phyloP scores from a whole-genome alignment of 805 yeast genomes.

The Wickerhamomyces tratensis region DNA sequence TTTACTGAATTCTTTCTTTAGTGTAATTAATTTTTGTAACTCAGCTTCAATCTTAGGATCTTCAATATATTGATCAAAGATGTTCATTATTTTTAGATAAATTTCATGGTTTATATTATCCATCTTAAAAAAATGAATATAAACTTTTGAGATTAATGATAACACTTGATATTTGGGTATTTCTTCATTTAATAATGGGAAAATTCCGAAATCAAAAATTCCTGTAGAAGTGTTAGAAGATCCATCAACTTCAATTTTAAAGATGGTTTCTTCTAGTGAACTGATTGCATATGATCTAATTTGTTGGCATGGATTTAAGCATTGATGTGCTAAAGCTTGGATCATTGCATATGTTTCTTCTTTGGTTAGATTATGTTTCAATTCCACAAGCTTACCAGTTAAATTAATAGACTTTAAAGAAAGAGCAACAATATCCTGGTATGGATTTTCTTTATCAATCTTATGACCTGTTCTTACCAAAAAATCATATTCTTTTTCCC shows the following conservation, averaged over 20 bases:
- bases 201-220: slow-evolving; percentile 62
- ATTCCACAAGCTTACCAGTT: slow-evolving; percentile 40
- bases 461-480: slow-evolving; percentile 33
- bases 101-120: slow-evolving; percentile 27
- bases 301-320: slow-evolving; percentile 80
- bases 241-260: slow-evolving; percentile 22
- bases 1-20: slow-evolving; percentile 24
- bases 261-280: slow-evolving; percentile 40
- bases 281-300: slow-evolving; percentile 58
- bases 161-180: slow-evolving; percentile 64
- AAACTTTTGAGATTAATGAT: slow-evolving; percentile 56
- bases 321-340: slow-evolving; percentile 82
- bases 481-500: slow-evolving; percentile 54
- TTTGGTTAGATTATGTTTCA: slow-evolving; percentile 21
- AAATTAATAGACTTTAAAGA: slow-evolving; percentile 55
- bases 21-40: slow-evolving; percentile 26
- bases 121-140: slow-evolving; percentile 34
- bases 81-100: slow-evolving; percentile 25
- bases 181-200: slow-evolving; percentile 62
- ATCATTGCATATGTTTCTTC: slow-evolving; percentile 44
- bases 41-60: slow-evolving; percentile 26
- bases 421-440: slow-evolving; percentile 42
- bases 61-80: slow-evolving; percentile 30
- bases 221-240: slow-evolving; percentile 38
- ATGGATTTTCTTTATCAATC: slow-evolving; percentile 35